Conservation (phyloP, 441 rosid genomes). For the Sinapis alba region DNA sequence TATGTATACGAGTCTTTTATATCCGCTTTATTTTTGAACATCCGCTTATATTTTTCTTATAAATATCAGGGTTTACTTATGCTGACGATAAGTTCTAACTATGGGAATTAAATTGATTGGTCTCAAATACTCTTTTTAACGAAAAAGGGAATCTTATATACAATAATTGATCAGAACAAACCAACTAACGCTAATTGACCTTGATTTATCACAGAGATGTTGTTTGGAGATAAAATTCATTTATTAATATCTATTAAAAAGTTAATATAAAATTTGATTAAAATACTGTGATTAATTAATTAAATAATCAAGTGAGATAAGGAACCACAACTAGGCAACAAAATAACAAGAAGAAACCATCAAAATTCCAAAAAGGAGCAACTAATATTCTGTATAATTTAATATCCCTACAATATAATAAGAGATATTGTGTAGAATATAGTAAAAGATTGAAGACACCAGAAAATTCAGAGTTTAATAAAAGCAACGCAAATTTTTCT, state of each 20-base stretch:
- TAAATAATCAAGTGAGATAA: constrained; percentile 42
- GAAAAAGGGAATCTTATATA: constrained; percentile 4
- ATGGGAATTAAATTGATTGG: neutral
- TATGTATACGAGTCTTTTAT: neutral
- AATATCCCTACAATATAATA: constrained; percentile 32
- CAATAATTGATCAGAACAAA: constrained; percentile 28
- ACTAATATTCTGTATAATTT: constrained; percentile 35
- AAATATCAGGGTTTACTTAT: neutral
- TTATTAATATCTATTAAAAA: no score
- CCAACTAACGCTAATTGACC: constrained; percentile 56
- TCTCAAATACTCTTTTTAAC: neutral
- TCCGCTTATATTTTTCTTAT: neutral
- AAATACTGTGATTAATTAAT: constrained; percentile 20
- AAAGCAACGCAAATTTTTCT: constrained; percentile 52
- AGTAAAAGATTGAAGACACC: constrained; percentile 31
- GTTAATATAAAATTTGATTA: constrained; percentile 1
- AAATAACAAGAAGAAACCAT: constrained; percentile 70
- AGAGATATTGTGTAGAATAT: constrained; percentile 7
- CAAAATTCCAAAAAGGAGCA: constrained; percentile 50
- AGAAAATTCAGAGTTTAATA: constrained; percentile 46
- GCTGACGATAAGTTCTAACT: neutral
- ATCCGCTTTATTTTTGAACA: no score
- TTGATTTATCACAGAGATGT: constrained; percentile 36
- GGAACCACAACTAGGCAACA: constrained; percentile 57
- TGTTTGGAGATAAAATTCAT: constrained; percentile 24